Evolutionary conservation across 805 yeast species (phyloP).

Genomic region (Metschnikowia shivogae): DNA sequence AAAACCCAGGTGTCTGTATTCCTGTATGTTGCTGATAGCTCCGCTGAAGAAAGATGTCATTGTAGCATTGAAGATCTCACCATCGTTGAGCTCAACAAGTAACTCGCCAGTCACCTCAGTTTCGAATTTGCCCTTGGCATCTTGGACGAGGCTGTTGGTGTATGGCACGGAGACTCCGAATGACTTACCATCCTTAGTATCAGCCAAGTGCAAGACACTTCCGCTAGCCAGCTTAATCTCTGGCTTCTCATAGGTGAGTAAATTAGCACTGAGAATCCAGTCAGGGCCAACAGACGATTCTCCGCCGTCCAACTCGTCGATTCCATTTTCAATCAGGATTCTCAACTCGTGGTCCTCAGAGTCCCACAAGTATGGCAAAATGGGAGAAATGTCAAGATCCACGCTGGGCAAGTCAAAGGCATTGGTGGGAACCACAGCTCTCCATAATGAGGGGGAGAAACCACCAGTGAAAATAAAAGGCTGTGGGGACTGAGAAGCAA

Average conservation of each 20-base stretch:
- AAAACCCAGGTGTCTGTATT: constrained; percentile 37
- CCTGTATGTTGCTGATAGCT: constrained; percentile 35
- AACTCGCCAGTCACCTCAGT: constrained; percentile 34
- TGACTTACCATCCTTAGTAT: constrained; percentile 21
- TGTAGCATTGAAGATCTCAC: constrained; percentile 28
- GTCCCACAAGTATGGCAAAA: constrained; percentile 65
- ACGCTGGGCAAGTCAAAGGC: constrained; percentile 73
- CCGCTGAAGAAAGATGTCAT: constrained; percentile 28
- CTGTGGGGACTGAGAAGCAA: constrained; percentile 62
- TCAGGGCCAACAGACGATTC: constrained; percentile 40
- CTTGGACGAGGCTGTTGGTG: constrained; percentile 34
- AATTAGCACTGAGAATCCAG: constrained; percentile 59
- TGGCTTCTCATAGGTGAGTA: constrained; percentile 50
- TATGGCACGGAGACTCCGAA: constrained; percentile 38
- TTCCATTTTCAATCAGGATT: constrained; percentile 15
- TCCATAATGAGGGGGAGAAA: constrained; percentile 74
- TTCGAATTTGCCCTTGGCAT: constrained; percentile 32
- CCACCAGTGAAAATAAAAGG: constrained; percentile 83
- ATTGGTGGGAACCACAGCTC: constrained; percentile 67
- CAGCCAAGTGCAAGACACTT: constrained; percentile 21
- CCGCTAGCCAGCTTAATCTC: constrained; percentile 40
- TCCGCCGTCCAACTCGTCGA: constrained; percentile 14
- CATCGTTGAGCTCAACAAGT: constrained; percentile 35
- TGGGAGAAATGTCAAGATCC: constrained; percentile 65
- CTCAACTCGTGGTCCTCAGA: constrained; percentile 27